These are phyloP conservation scores for Cymbopogon citratus DNA, from an alignment of 176 grass and related monocot species.

Conservation along the genomic window DNA sequence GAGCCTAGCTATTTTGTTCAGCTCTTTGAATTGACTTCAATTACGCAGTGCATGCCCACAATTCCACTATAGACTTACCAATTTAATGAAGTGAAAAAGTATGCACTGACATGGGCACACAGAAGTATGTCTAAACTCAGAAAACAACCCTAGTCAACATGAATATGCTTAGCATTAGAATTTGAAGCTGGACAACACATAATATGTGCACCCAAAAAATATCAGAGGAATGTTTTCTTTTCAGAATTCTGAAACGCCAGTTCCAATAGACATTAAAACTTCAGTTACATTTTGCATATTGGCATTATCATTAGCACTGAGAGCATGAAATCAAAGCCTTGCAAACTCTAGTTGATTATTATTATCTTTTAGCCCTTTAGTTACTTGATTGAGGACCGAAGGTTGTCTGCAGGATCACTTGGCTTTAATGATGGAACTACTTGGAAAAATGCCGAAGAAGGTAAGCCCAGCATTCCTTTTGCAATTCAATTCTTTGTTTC, in stretches of 20 bases:
- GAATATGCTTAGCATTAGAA: neutral
- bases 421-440: constrained; percentile 96
- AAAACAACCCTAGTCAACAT: neutral
- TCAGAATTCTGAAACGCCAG: neutral
- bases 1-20: constrained; percentile 1
- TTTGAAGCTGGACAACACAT: neutral
- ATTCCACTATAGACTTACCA: neutral
- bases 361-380: neutral
- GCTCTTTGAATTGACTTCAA: constrained; percentile 2
- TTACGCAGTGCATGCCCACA: neutral
- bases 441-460: constrained; percentile 92
- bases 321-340: neutral
- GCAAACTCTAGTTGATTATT: neutral
- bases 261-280: neutral
- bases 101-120: neutral
- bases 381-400: constrained; percentile 1
- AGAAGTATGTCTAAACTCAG: neutral
- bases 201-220: neutral
- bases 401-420: constrained; percentile 69
- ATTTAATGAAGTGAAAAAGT: constrained; percentile 1
- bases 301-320: neutral
- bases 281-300: neutral
- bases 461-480: constrained; percentile 35
- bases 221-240: neutral
- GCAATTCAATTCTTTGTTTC: neutral